Base-by-base conservation (phyloP, 257 asterid genomes). In the Capsicum pubescens region DNA sequence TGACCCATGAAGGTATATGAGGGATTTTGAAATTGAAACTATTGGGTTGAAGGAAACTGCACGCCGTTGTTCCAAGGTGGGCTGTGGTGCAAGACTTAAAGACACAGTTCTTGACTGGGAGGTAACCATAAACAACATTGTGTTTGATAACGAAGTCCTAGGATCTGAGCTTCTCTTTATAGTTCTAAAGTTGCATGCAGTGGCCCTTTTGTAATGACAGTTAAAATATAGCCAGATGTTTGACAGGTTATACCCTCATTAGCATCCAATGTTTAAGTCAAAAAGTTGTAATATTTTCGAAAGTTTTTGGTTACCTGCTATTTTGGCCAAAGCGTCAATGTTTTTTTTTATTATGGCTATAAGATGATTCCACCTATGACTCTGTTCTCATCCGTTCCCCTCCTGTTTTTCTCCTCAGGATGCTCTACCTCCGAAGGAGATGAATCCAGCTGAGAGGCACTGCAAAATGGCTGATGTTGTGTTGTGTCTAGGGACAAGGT, bases 31-130 rank as follows among this genome's bases (percentile, higher is more conserved):
- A 86, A 92, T 94, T 79, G 99, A 93, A 93, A 93, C 98, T 26
- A 94, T 96, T 78, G 99, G 99, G 50, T 79, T 96, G 89, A 96
- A 93, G 89, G 97, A 94, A 82, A 94, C 99, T 56, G 46, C 91
- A 42, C 92, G 99, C 46, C 93, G 91, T 83, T 96, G 99, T 84
- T 90, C 97, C 87, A 90, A 86, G 84, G 72, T 85, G 79, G 87
- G 87, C 56, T 96, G 99, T 87, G 90, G 92, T 76, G 89, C 95
- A 48, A 96, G 93, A 90, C 92, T 96, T 88, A 92, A 91, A 92
- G 99, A 96, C 91, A 91, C 97, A 10, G 98, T 96, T 88, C 98
- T 96, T 76, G 99, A 96, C 84, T 96, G 99, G 99, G 98, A 96
- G 98, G 99, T 96, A 92, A 76, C 63, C 39, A 9, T 19, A 58